Conservation (phyloP, 1,139 yeast species). For the Candida tropicalis region DNA sequence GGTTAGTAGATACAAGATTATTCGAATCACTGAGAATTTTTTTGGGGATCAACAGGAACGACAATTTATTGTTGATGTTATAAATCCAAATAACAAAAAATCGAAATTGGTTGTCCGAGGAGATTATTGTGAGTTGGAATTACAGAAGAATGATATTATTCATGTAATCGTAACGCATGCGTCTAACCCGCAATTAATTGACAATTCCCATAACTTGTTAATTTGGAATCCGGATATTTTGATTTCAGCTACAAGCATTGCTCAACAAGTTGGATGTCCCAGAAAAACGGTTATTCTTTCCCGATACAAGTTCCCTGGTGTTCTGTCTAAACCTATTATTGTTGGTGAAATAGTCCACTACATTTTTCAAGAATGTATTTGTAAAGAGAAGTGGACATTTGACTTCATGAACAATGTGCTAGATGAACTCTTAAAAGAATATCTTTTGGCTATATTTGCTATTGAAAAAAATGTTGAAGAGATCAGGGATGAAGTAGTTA, state of each 20-base stretch:
- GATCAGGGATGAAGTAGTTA: slow-evolving; percentile 41
- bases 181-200: slow-evolving; percentile 44
- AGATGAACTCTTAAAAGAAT: slow-evolving; percentile 43
- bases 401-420: slow-evolving; percentile 48
- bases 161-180: slow-evolving; percentile 58
- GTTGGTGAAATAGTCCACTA: slow-evolving; percentile 82
- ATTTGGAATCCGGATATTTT: slow-evolving; percentile 84
- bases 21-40: slow-evolving; percentile 37
- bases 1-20: slow-evolving; percentile 53
- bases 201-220: slow-evolving; percentile 61
- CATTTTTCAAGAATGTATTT: slow-evolving; percentile 70
- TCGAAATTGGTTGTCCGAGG: slow-evolving; percentile 49
- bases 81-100: slow-evolving; percentile 30
- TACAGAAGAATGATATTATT: slow-evolving; percentile 54
- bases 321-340: slow-evolving; percentile 58
- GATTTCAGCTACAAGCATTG: slow-evolving; percentile 78
- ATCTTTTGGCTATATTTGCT: slow-evolving; percentile 57
- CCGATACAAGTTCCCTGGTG: slow-evolving; percentile 58
- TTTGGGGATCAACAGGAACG: slow-evolving; percentile 19
- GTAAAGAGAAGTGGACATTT: slow-evolving; percentile 41
- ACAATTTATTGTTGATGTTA: slow-evolving; percentile 56
- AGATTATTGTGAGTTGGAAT: slow-evolving; percentile 50
- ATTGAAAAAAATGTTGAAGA: slow-evolving; percentile 54
- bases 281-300: slow-evolving; percentile 67
- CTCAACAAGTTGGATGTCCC: slow-evolving; percentile 74